A percentile compares a stretch with the other conserved stretches of the same genome.
These are phyloP conservation scores for Acer yangbiense DNA, from an alignment of 345 rosid genomes.

Conservation along the genomic window DNA sequence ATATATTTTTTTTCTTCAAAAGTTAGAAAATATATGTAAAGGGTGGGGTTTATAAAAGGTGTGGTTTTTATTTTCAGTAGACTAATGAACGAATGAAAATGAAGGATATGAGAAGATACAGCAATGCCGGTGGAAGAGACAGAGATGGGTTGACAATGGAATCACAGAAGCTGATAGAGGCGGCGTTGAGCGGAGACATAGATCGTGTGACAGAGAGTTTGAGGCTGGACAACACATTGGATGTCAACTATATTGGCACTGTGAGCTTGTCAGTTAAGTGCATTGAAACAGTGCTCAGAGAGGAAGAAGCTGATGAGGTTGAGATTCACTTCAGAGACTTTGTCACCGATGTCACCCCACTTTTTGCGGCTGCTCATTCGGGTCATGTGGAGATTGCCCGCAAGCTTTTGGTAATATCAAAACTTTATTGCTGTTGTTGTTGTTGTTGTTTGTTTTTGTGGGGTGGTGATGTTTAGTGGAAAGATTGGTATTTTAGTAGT, in stretches of 20 bases:
- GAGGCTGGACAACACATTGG: conserved; percentile 12
- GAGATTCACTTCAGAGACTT: conserved; percentile 36
- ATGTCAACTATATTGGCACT: conserved; percentile 38
- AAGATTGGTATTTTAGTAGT: neutral
- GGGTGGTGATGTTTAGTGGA: too few relatives aligned
- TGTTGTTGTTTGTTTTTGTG: neutral
- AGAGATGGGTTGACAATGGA: conserved; percentile 29
- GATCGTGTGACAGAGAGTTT: conserved; percentile 24
- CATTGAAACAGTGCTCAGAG: conserved; percentile 31
- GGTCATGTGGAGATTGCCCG: conserved; percentile 33
- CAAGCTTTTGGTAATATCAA: conserved; percentile 33
- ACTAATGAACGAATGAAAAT: neutral
- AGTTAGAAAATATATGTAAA: too few relatives aligned
- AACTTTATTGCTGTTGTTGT: neutral
- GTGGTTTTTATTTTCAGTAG: neutral
- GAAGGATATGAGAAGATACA: conserved; percentile 22
- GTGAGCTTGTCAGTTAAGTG: conserved; percentile 38
- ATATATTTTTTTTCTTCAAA: too few relatives aligned
- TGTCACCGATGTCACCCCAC: conserved; percentile 43
- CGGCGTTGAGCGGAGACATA: conserved; percentile 33
- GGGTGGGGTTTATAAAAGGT: neutral
- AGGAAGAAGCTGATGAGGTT: conserved; percentile 40
- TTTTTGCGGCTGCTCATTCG: conserved; percentile 40
- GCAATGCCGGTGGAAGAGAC: conserved; percentile 17
- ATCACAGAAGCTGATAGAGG: conserved; percentile 33